Evolutionary conservation across 2,329 filamentous ascomycete genomes (phyloP).

Genomic region (Aspergillus udagawae): DNA sequence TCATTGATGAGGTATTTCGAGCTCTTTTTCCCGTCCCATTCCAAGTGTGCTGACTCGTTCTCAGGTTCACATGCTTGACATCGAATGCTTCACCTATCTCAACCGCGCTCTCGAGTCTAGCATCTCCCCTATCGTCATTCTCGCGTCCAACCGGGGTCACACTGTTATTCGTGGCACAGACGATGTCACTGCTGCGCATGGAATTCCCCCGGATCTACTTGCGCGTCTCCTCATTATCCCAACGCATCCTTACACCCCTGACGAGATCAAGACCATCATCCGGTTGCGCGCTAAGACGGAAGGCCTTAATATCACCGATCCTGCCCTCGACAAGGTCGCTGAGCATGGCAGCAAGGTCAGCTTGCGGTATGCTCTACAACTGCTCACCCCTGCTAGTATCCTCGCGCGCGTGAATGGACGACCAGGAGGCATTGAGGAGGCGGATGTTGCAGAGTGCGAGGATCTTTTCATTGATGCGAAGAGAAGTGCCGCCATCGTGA

Average conservation of each 20-base stretch:
- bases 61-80: slow-evolving; percentile 97
- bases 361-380: slow-evolving; percentile 85
- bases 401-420: slow-evolving; percentile 80
- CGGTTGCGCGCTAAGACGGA: slow-evolving; percentile 79
- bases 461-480: slow-evolving; percentile 79
- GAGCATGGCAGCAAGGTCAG: slow-evolving; percentile 85
- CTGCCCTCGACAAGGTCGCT: slow-evolving; percentile 81
- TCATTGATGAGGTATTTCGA: slow-evolving; percentile 83
- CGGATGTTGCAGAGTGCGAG: slow-evolving; percentile 76
- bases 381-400: slow-evolving; percentile 86
- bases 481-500: slow-evolving; percentile 68
- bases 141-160: slow-evolving; percentile 94
- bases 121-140: slow-evolving; percentile 94
- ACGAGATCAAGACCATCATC: slow-evolving; percentile 92
- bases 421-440: slow-evolving; percentile 66
- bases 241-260: slow-evolving; percentile 79
- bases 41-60: slow-evolving; percentile 10
- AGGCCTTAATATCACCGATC: slow-evolving; percentile 71
- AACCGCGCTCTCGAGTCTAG: slow-evolving; percentile 95
- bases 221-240: slow-evolving; percentile 93
- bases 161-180: slow-evolving; percentile 87
- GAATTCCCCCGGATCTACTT: slow-evolving; percentile 89
- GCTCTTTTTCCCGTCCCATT: slow-evolving; percentile 17
- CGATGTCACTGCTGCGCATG: slow-evolving; percentile 77
- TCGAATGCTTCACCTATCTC: slow-evolving; percentile 98